Evolutionary conservation across 108 stramenopile genomes (phyloP).

Genomic region (Cyclotella atomus): DNA sequence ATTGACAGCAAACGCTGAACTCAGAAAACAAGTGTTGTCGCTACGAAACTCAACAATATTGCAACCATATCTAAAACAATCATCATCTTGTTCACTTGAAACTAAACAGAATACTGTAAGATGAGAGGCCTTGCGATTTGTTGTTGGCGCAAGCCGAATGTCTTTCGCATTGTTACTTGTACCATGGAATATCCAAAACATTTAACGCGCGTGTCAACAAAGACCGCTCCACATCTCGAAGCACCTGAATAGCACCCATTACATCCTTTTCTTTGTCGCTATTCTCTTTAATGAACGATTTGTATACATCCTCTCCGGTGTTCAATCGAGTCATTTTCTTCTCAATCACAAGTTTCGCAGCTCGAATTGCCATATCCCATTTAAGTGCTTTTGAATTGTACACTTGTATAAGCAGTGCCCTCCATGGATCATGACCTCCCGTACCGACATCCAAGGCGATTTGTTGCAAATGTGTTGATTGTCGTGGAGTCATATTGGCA

Average conservation of each 20-base stretch:
- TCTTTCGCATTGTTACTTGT: too few species aligned
- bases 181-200: too few species aligned
- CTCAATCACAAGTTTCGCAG: slow-evolving; percentile 2
- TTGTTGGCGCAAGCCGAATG: too few species aligned
- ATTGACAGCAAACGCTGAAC: too few species aligned
- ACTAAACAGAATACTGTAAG: too few species aligned
- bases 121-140: too few species aligned
- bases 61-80: too few species aligned
- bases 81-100: too few species aligned
- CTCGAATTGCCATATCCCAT: slow-evolving; percentile 21
- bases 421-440: slow-evolving; percentile 33
- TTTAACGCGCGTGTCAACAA: slow-evolving; percentile 6
- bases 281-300: neutral
- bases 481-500: slow-evolving; percentile 1
- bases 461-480: slow-evolving; percentile 5
- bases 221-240: slow-evolving; percentile 17
- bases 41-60: too few species aligned
- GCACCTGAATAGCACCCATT: neutral
- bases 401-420: slow-evolving; percentile 24
- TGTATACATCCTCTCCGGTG: slow-evolving; percentile 10
- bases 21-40: too few species aligned
- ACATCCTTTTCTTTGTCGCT: neutral
- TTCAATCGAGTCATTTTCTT: neutral
- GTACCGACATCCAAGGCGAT: slow-evolving; percentile 13
- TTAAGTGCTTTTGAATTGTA: neutral